Evolutionary conservation across 805 yeast genomes (phyloP).

Genomic region (Saccharomycopsis babjevae): DNA sequence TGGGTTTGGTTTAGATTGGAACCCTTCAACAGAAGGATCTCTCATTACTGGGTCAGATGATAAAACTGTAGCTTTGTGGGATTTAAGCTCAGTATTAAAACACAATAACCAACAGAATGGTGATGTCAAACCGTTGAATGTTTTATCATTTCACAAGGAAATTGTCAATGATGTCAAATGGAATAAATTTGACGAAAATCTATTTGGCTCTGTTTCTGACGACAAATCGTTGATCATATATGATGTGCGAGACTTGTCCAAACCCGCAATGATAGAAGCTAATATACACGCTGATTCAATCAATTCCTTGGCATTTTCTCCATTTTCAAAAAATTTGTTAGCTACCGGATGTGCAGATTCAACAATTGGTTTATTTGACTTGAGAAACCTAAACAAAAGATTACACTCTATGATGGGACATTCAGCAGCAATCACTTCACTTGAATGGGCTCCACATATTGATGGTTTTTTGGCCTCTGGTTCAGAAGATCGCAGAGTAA

Average conservation of each 20-base stretch:
- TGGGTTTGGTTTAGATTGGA: constrained; percentile 73
- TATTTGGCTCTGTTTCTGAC: constrained; percentile 68
- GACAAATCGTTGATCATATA: constrained; percentile 46
- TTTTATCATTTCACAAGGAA: constrained; percentile 35
- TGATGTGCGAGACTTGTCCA: constrained; percentile 36
- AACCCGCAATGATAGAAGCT: constrained; percentile 23
- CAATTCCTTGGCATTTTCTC: constrained; percentile 58
- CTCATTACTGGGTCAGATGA: constrained; percentile 62
- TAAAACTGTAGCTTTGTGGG: constrained; percentile 51
- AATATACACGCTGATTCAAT: constrained; percentile 30
- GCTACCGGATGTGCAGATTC: constrained; percentile 67
- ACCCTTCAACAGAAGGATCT: constrained; percentile 35
- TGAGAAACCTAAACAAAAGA: constrained; percentile 37
- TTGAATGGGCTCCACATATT: constrained; percentile 68
- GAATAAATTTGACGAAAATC: constrained; percentile 41
- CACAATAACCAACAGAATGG: neutral
- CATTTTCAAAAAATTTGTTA: constrained; percentile 45
- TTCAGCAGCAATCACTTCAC: constrained; percentile 54
- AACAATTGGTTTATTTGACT: constrained; percentile 54
- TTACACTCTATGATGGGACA: constrained; percentile 78
- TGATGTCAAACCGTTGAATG: constrained; percentile 22
- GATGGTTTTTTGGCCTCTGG: constrained; percentile 76
- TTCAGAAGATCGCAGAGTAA: constrained; percentile 65
- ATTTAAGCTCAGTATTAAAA: constrained; percentile 24
- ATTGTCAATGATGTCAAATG: constrained; percentile 72